These are phyloP conservation scores for Austroboletus novae-zelandiae DNA, from an alignment of 1,284 basidiomycete genomes.

Conservation along the genomic window DNA sequence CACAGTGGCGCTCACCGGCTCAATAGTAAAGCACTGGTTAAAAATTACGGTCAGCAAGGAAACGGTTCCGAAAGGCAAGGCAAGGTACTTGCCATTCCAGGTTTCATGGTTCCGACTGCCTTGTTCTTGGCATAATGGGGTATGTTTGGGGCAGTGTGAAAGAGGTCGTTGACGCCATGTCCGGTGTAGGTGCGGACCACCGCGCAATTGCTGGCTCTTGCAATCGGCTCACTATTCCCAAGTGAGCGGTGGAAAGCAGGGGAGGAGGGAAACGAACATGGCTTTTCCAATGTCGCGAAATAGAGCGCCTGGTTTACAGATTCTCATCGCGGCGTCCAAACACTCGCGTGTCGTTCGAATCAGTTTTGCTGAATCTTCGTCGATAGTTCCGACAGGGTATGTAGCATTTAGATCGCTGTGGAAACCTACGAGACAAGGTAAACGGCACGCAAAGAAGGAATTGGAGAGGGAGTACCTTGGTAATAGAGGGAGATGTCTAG, in stretches of 20 bases:
- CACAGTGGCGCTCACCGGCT: slow-evolving; percentile 56
- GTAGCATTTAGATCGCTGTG: slow-evolving; percentile 91
- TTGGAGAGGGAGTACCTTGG: slow-evolving; percentile 45
- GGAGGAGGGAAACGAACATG: slow-evolving; percentile 53
- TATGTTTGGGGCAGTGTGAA: slow-evolving; percentile 73
- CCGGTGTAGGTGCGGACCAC: slow-evolving; percentile 89
- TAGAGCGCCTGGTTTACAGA: slow-evolving; percentile 88
- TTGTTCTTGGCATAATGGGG: slow-evolving; percentile 90
- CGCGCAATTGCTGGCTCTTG: slow-evolving; percentile 76
- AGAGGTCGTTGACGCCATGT: slow-evolving; percentile 86
- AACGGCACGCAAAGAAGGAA: not conserved
- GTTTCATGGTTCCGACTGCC: slow-evolving; percentile 78
- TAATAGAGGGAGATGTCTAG: slow-evolving; percentile 67
- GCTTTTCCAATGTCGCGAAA: slow-evolving; percentile 81
- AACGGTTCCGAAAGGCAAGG: not conserved
- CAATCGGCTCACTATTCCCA: slow-evolving; percentile 69
- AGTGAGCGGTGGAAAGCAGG: slow-evolving; percentile 11
- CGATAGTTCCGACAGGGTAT: slow-evolving; percentile 85
- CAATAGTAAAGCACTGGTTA: slow-evolving; percentile 68
- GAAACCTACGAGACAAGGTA: slow-evolving; percentile 51
- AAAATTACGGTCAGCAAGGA: slow-evolving; percentile 5
- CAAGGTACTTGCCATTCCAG: slow-evolving; percentile 65
- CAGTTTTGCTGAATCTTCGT: slow-evolving; percentile 78
- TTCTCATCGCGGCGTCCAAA: slow-evolving; percentile 83
- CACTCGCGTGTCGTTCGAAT: slow-evolving; percentile 79